A percentile compares a stretch with the other conserved stretches of the same genome.
Conservation (phyloP, 371 early-diverging fungal species). For the Lichtheimia hyalospora region DNA sequence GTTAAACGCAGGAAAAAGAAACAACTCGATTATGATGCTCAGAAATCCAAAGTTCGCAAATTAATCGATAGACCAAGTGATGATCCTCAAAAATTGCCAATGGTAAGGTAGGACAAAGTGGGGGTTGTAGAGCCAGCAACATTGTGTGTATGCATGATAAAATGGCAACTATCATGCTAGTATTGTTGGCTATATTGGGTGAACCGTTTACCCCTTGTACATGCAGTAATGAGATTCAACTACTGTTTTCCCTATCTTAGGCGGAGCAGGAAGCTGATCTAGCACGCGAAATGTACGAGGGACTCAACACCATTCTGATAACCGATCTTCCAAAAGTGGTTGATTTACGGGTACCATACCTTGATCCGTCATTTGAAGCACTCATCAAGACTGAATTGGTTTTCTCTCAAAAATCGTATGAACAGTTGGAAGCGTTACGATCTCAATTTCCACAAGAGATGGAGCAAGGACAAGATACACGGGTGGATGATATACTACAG, state of each 20-base stretch:
- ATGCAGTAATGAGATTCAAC: too few relatives aligned
- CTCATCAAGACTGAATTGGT: slow-evolving; percentile 84
- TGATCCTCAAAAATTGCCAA: slow-evolving; percentile 68
- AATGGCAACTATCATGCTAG: not conserved
- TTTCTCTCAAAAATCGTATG: slow-evolving; percentile 79
- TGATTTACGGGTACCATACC: slow-evolving; percentile 81
- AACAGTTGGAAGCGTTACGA: slow-evolving; percentile 59
- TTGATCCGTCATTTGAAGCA: slow-evolving; percentile 92
- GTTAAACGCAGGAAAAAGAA: slow-evolving; percentile 87
- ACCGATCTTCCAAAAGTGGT: slow-evolving; percentile 89
- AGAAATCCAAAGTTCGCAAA: slow-evolving; percentile 73
- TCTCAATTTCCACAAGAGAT: slow-evolving; percentile 55
- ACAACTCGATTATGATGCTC: slow-evolving; percentile 86
- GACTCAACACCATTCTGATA: slow-evolving; percentile 77
- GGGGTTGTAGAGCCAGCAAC: too few relatives aligned
- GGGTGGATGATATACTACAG: slow-evolving; percentile 76
- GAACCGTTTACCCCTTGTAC: too few relatives aligned
- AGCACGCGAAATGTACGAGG: slow-evolving; percentile 79
- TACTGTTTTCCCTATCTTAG: slow-evolving; percentile 11
- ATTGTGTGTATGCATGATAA: not conserved
- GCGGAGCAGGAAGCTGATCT: slow-evolving; percentile 81
- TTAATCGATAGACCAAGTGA: slow-evolving; percentile 80
- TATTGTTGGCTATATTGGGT: too few relatives aligned
- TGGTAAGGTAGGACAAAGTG: slow-evolving; percentile 23
- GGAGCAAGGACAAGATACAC: slow-evolving; percentile 56